A percentile compares a stretch with the other conserved stretches of the same genome.
phyloP scores from a whole-genome alignment of 1,284 basidiomycete species.

The Schizophyllum amplum region DNA sequence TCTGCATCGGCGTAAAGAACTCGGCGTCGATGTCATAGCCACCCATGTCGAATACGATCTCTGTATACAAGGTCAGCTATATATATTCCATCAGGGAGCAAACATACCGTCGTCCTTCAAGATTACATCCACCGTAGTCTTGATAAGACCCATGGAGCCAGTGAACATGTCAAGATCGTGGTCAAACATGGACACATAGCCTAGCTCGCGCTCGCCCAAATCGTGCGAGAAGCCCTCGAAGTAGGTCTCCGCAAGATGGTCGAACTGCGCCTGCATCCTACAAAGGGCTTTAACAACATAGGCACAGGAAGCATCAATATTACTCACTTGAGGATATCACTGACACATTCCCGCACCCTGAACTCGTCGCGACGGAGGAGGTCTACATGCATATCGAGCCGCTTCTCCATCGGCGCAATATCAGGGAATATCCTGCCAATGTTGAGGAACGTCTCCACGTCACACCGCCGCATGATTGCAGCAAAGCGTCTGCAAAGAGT shows the following conservation, averaged over 20 bases:
- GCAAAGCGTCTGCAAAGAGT: slow-evolving; percentile 84
- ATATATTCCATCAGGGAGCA: neutral
- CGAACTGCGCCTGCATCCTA: slow-evolving; percentile 86
- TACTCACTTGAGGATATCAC: slow-evolving; percentile 77
- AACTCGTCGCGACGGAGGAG: slow-evolving; percentile 83
- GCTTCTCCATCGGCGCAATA: slow-evolving; percentile 81
- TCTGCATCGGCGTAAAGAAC: slow-evolving; percentile 76
- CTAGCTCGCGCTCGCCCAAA: slow-evolving; percentile 83
- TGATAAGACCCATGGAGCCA: slow-evolving; percentile 80
- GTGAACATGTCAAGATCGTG: slow-evolving; percentile 88
- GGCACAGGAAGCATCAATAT: neutral
- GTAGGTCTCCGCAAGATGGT: slow-evolving; percentile 82
- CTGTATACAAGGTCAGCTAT: slow-evolving; percentile 28
- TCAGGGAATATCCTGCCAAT: slow-evolving; percentile 83
- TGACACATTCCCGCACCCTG: slow-evolving; percentile 86
- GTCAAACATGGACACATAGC: slow-evolving; percentile 74
- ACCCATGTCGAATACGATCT: slow-evolving; percentile 65
- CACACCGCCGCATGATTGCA: slow-evolving; percentile 68
- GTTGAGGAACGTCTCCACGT: slow-evolving; percentile 76
- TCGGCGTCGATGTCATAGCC: slow-evolving; percentile 65
- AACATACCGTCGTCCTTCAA: slow-evolving; percentile 68
- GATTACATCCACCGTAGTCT: slow-evolving; percentile 71
- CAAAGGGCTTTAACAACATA: neutral
- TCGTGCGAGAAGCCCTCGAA: slow-evolving; percentile 79
- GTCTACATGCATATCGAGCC: slow-evolving; percentile 87